Evolutionary conservation across 148 eudicot genomes (phyloP).

Genomic region (Arctostaphylos glauca): DNA sequence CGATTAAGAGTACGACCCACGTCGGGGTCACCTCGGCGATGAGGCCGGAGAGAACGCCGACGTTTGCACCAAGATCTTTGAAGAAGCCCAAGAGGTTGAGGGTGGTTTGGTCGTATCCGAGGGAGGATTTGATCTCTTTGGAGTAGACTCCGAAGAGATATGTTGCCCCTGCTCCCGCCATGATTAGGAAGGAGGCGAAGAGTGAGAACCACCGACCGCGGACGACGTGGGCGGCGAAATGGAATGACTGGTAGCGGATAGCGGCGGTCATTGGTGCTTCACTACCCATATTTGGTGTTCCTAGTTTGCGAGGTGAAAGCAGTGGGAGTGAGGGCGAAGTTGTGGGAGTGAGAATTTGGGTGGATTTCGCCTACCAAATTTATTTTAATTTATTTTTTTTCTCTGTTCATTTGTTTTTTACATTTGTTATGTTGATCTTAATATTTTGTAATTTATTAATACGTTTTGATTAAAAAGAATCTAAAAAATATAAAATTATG

Average conservation of each 20-base stretch:
- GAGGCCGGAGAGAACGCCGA: slow-evolving; percentile 21
- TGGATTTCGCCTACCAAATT: too few relatives aligned
- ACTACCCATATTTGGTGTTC: not conserved
- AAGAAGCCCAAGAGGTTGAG: slow-evolving; percentile 22
- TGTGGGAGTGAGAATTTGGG: not conserved
- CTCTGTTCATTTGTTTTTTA: too few relatives aligned
- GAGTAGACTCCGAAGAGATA: slow-evolving; percentile 22
- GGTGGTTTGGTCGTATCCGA: slow-evolving; percentile 21
- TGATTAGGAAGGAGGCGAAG: slow-evolving; percentile 21
- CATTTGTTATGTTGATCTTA: too few relatives aligned
- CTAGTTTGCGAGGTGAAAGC: not conserved
- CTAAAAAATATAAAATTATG: too few relatives aligned
- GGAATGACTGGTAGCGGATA: not conserved
- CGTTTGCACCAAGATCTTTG: slow-evolving; percentile 22
- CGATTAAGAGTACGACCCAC: slow-evolving; percentile 17
- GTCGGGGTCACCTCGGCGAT: slow-evolving; percentile 18
- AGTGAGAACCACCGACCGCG: slow-evolving; percentile 21
- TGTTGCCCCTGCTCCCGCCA: slow-evolving; percentile 23
- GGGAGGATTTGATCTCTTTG: slow-evolving; percentile 18
- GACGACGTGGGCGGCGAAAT: slow-evolving; percentile 6
- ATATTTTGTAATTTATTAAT: too few relatives aligned
- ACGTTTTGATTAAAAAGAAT: too few relatives aligned
- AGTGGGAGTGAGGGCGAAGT: not conserved
- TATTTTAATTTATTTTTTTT: too few relatives aligned
- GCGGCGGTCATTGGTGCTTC: not conserved